Conservation (phyloP, 768 basidiomycete species). For the Phaeotremella skinneri region DNA sequence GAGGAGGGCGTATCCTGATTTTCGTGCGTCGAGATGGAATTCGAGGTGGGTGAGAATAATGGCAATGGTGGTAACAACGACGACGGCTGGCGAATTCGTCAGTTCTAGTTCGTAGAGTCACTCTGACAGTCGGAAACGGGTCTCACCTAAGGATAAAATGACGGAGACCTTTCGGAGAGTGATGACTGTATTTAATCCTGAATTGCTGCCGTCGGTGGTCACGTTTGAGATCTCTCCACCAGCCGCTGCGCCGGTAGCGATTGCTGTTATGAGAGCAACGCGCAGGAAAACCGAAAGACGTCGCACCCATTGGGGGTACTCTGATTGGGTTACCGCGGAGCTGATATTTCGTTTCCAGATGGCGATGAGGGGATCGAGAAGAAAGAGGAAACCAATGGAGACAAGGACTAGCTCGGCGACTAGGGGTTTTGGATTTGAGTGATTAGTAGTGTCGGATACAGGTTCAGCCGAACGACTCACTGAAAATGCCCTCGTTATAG, state of each 20-base stretch:
- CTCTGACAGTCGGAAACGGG: not conserved
- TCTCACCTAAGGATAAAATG: slow-evolving; percentile 24
- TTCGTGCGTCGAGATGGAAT: slow-evolving; percentile 10
- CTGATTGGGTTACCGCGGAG: slow-evolving; percentile 7
- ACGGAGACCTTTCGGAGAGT: slow-evolving; percentile 12
- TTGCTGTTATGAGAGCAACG: slow-evolving; percentile 15
- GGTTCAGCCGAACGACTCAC: slow-evolving; percentile 14
- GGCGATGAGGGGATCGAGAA: slow-evolving; percentile 24
- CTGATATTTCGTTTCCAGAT: slow-evolving; percentile 23
- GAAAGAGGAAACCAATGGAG: slow-evolving; percentile 30
- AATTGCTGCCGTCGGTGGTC: slow-evolving; percentile 3
- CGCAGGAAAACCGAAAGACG: slow-evolving; percentile 5
- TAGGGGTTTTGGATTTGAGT: slow-evolving; percentile 10
- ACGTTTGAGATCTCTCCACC: slow-evolving; percentile 14
- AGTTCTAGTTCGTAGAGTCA: not conserved
- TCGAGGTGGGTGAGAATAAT: slow-evolving; percentile 8
- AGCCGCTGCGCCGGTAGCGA: slow-evolving; percentile 21
- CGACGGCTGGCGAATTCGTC: not conserved
- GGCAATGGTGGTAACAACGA: slow-evolving; percentile 5
- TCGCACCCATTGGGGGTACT: slow-evolving; percentile 20
- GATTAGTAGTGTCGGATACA: not conserved
- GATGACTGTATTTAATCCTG: slow-evolving; percentile 17
- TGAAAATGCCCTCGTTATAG: slow-evolving; percentile 20
- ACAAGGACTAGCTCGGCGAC: slow-evolving; percentile 34
- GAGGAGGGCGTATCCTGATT: slow-evolving; percentile 14